Conservation (phyloP, 2,329 filamentous ascomycete genomes). For the Cytospora piceae region DNA sequence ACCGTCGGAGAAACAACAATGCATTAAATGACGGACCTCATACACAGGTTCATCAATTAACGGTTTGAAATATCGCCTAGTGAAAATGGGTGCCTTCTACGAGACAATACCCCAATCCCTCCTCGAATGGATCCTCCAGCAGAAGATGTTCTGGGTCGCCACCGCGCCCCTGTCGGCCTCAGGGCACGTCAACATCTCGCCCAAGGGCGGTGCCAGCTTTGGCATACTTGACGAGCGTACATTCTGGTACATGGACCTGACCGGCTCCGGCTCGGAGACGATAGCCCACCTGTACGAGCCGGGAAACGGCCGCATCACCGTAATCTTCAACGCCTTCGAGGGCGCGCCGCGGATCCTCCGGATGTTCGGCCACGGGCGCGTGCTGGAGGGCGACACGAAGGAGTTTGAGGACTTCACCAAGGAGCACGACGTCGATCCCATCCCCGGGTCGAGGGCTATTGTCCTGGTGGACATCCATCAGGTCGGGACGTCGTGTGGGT, state of each 20-base stretch:
- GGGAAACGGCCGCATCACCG: conserved; percentile 69
- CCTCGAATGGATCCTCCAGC: conserved; percentile 64
- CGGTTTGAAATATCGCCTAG: background rate
- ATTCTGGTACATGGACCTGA: conserved; percentile 74
- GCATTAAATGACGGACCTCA: background rate
- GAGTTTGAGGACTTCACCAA: conserved; percentile 42
- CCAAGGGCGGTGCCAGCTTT: conserved; percentile 71
- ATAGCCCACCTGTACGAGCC: conserved; percentile 73
- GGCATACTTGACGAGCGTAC: conserved; percentile 60
- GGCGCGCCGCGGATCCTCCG: conserved; percentile 45
- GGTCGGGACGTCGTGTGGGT: conserved; percentile 46
- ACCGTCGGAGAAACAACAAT: background rate
- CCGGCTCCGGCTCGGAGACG: conserved; percentile 76
- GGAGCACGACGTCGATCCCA: conserved; percentile 36
- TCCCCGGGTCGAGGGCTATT: conserved; percentile 42
- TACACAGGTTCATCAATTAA: background rate
- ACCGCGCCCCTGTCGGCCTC: conserved; percentile 69
- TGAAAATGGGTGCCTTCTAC: conserved; percentile 28
- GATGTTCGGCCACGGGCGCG: conserved; percentile 44
- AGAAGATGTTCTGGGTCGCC: conserved; percentile 76
- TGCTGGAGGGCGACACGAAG: conserved; percentile 40
- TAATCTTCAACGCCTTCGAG: conserved; percentile 66
- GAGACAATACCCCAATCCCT: conserved; percentile 55
- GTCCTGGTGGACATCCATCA: conserved; percentile 46
- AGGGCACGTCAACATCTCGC: conserved; percentile 74